Evolutionary conservation across 2,329 filamentous ascomycete species (phyloP).

Genomic region (Penicillium sp.): DNA sequence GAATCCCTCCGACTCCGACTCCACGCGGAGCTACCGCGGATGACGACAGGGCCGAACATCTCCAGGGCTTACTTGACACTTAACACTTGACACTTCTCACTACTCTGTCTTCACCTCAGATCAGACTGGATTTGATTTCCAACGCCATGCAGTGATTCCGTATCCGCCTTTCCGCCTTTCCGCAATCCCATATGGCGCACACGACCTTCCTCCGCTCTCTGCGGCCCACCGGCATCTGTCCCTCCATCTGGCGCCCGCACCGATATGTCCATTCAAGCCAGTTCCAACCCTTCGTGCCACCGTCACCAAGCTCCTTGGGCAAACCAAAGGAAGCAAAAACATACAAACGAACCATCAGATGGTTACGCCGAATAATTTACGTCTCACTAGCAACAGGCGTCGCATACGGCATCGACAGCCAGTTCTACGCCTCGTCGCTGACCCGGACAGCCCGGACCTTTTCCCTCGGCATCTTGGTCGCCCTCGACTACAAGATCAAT

Average conservation of each 20-base stretch:
- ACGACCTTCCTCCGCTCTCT: conserved; percentile 19
- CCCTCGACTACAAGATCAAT: conserved; percentile 94
- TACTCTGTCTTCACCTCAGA: not conserved
- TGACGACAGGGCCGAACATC: conserved; percentile 14
- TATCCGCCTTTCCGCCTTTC: not conserved
- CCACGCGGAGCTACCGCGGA: conserved; percentile 12
- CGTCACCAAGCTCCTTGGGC: conserved; percentile 74
- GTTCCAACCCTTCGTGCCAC: conserved; percentile 69
- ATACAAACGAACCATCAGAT: conserved; percentile 68
- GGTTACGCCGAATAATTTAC: conserved; percentile 70
- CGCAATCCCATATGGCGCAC: conserved; percentile 15
- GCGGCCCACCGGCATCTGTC: conserved; percentile 10
- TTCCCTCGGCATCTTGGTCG: conserved; percentile 71
- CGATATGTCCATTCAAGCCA: conserved; percentile 38
- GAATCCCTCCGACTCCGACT: not conserved
- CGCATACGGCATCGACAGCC: conserved; percentile 66
- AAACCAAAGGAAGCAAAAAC: conserved; percentile 67
- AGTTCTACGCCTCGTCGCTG: conserved; percentile 75
- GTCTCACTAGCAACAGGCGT: conserved; percentile 58
- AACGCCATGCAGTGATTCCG: conserved; percentile 13
- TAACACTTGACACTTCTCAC: not conserved
- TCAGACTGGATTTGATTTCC: not conserved
- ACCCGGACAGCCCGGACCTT: conserved; percentile 80
- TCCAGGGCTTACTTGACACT: not conserved
- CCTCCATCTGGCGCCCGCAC: conserved; percentile 9